A percentile compares a stretch with the other conserved stretches of the same genome.
Conservation (phyloP, 2,329 filamentous ascomycete species). For the Fusarium metavorans region DNA sequence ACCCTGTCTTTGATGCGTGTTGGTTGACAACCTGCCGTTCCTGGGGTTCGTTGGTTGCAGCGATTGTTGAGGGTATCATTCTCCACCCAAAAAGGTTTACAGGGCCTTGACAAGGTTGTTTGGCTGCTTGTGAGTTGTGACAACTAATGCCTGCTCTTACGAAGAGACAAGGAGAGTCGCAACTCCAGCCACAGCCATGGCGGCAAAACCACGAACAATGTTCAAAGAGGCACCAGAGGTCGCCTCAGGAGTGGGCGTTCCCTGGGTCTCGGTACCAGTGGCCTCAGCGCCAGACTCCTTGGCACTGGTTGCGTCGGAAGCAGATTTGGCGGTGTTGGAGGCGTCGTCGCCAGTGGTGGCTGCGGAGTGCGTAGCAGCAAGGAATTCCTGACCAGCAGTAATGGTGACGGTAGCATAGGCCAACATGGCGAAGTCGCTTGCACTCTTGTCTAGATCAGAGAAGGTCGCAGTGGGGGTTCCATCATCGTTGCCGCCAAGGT, state of each 20-base stretch:
- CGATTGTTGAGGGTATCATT: neutral
- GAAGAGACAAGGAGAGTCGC: neutral
- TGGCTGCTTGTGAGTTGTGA: neutral
- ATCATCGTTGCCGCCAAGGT: slow-evolving; percentile 6
- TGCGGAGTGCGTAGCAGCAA: slow-evolving; percentile 2
- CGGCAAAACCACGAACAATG: neutral
- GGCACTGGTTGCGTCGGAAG: neutral
- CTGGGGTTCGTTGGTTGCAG: neutral
- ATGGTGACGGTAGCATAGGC: slow-evolving; percentile 8
- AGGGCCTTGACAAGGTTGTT: neutral
- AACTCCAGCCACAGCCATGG: slow-evolving; percentile 11
- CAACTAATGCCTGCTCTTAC: neutral
- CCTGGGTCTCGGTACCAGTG: neutral
- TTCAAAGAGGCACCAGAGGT: slow-evolving; percentile 5
- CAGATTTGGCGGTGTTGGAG: neutral
- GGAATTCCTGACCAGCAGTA: slow-evolving; percentile 17
- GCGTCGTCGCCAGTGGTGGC: neutral
- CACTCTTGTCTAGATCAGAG: neutral
- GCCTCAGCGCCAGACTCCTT: neutral
- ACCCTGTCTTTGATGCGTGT: neutral
- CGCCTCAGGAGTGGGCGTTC: neutral
- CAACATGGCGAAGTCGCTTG: neutral
- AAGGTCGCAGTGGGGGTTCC: neutral
- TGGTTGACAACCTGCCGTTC: neutral
- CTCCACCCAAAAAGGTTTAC: neutral